phyloP scores from a whole-genome alignment of 106 monocot genomes.

The Vanilla planifolia region DNA sequence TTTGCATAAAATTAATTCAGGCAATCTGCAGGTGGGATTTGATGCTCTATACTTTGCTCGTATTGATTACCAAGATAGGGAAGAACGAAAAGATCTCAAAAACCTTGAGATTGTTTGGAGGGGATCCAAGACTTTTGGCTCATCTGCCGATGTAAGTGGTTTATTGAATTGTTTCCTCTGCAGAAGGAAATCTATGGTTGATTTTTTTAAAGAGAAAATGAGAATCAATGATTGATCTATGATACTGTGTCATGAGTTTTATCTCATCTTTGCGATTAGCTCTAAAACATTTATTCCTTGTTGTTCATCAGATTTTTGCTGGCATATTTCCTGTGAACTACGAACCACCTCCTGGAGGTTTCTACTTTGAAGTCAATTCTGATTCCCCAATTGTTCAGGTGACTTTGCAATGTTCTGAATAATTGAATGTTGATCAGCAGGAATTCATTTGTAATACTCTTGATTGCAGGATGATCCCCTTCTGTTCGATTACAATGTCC shows the following conservation, averaged over 20 bases:
- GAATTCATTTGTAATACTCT: conserved; percentile 1
- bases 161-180: not conserved
- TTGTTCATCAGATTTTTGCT: conserved; percentile 67
- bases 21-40: conserved; percentile 75
- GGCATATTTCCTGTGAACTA: conserved; percentile 81
- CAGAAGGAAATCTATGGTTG: no score
- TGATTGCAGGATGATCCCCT: conserved; percentile 70
- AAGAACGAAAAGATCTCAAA: conserved; percentile 56
- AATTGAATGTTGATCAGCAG: conserved; percentile 1
- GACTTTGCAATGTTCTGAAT: conserved; percentile 2
- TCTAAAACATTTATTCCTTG: not conserved
- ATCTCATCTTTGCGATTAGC: not conserved
- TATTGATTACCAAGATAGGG: conserved; percentile 92
- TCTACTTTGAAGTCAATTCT: conserved; percentile 88
- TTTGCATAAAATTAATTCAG: no score
- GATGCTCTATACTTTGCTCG: conserved; percentile 87
- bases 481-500: conserved; percentile 93
- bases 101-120: conserved; percentile 90
- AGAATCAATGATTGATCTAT: no score
- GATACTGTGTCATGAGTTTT: not conserved
- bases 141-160: conserved; percentile 73
- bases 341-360: conserved; percentile 78
- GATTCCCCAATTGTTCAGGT: conserved; percentile 69
- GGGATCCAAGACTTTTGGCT: conserved; percentile 71
- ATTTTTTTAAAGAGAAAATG: no score